Base-by-base conservation (phyloP, 179 eudicot species). In the Spergularia azorica region DNA sequence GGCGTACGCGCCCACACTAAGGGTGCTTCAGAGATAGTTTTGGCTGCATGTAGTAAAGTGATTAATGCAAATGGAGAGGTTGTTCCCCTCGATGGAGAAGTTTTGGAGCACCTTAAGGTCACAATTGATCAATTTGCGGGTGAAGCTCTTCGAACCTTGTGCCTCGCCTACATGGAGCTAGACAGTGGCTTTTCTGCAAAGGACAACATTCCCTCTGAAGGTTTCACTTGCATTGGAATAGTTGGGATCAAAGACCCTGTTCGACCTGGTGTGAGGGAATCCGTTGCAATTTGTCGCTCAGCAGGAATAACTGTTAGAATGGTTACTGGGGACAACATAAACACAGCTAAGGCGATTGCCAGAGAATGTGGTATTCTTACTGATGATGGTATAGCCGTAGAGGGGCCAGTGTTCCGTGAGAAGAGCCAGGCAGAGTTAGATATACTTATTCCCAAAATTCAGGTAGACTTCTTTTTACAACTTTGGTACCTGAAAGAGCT, bases 351-450 rank as follows among this genome's bases (percentile, higher is more conserved):
- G 77, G 98, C 97, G 38, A 94, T 92, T 81, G 98, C 98, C 62
- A 84, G 93, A 80, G 98, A 94, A 86, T 94, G 98, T 84, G 97
- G 98, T 57, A 94, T 94, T 84, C 94, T 94, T 59, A 94, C 96
- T 67, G 96, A 92, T 82, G 91, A 88, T 67, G 98, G 98, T 63
- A 85, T 94, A 56, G 98, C 98, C 54, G 91, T 94, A 18, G 98
- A 94, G 86, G 98, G 98, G 51, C 96, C 98, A 18, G 98, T 71
- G 48, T 94, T 94, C 63, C 82, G 98, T 15, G 94, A 85, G 77
- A 91, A 85, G 85, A 87, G 78, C 64, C 75, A 78, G 75, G 96
- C 86, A 79, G 97, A 94, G 76, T 73, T 90, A 82, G 74, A 84
- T 63, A 88, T 85, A 81, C 71, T 92, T 15, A 88, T 94, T 61